Base-by-base conservation (phyloP, 2,329 filamentous ascomycete genomes). In the Pestalotiopsis fici region DNA sequence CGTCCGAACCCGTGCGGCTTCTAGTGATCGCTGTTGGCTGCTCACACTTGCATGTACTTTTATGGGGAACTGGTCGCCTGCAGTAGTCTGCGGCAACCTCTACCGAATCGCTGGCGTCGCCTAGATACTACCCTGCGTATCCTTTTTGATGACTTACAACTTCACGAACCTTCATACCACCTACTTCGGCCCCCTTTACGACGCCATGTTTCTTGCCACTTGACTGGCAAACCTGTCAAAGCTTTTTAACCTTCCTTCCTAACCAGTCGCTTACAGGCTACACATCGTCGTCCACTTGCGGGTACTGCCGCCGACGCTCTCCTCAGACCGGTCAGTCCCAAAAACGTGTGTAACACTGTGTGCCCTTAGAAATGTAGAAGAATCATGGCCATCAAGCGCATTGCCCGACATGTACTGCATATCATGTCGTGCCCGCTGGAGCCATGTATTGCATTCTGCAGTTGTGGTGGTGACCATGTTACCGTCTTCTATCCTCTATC, bases 271-370 rank as follows among this genome's bases (percentile, higher is more conserved):
- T 61, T 68, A 56, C 67, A 87, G 85, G 85, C 55, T 87, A 87
- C 73, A 83, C 80, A 68, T 84, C 82, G 67, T 86, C 85, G 43
- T 81, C 83, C 57, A 83, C 78, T 71, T 87, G 86, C 74, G 85
- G 85, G 64, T 87, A 87, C 73, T 87, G 86, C 76, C 82, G 82
- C 70, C 76, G 80, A 63, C 78, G 56, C 31, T 28, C 76, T 74
- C 81, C 76, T 74, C 81, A 80, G 68, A 80, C 82, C 73, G 83
- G 83, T 83, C 81, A 86, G 82, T 85, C 80, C 69, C 72, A 70
- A 78, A 85, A 83, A 82, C 82, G 83, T 81, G 77, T 79, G 78
- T 79, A 70, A 67, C 47, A 71, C 15, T 13, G 50, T 37, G 28
- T 60, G 57, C 28, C 31, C 27, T 9, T n/a, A 37, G 27, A 18